Evolutionary conservation across 768 basidiomycete species (phyloP).

Genomic region (Suillus bovinus): DNA sequence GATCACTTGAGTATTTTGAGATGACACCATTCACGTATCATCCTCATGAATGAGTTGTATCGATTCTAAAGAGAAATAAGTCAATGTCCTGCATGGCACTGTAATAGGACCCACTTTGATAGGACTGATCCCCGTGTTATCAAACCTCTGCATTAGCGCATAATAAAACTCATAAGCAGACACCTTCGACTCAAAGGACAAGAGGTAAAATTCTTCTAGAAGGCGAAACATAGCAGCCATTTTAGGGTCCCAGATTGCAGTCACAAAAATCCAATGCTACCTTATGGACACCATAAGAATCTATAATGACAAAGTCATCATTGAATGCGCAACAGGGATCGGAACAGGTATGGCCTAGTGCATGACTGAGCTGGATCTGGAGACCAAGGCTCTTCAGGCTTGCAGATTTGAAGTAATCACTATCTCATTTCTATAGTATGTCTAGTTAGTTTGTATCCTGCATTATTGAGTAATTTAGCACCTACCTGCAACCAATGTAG

Average conservation of each 20-base stretch:
- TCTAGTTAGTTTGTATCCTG: background rate
- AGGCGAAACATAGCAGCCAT: slow-evolving; percentile 13
- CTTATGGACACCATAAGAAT: background rate
- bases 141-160: slow-evolving; percentile 20
- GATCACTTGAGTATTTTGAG: no score
- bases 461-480: background rate
- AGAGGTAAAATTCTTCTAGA: background rate
- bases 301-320: slow-evolving; percentile 21
- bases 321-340: background rate
- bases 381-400: slow-evolving; percentile 19
- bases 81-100: background rate
- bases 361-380: slow-evolving; percentile 23
- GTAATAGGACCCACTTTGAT: slow-evolving; percentile 9
- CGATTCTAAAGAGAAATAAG: background rate
- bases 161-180: slow-evolving; percentile 32
- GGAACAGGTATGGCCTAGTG: slow-evolving; percentile 10
- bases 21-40: no score
- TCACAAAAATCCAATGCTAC: background rate
- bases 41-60: no score
- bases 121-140: slow-evolving; percentile 26
- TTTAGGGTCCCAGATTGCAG: slow-evolving; percentile 19
- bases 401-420: slow-evolving; percentile 11
- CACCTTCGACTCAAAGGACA: slow-evolving; percentile 25
- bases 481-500: slow-evolving; percentile 19
- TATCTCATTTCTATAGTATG: slow-evolving; percentile 20